Evolutionary conservation across 352 stramenopile species (phyloP), one percentile per base, ranked within the genome.

Genomic region (Phytophthora podocarpi): DNA sequence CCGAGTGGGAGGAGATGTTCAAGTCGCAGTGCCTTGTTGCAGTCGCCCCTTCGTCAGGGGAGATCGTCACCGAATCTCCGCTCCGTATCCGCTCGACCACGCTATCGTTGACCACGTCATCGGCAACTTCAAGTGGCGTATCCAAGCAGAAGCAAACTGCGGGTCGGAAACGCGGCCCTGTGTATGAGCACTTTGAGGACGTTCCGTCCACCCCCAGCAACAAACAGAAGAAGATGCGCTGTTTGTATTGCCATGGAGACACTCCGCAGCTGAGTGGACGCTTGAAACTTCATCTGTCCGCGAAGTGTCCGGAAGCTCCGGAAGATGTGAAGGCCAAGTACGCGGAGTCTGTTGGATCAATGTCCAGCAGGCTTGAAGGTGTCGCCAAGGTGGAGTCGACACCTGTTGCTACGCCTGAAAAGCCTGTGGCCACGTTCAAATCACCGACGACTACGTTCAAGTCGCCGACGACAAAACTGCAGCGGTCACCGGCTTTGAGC

Each of bases 171-270:
- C 70, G 70, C 21, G 70, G 70, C 0, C 70, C 67, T 16, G 62
- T 79, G 0, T 79, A 79, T 39, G 43, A 60, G 12, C 67, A 79
- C 54, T 79, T 71, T 58, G 48, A 63, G 16, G 70, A 79, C 42
- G 5, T 58, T n/a, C 47, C 61, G 11, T 31, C 27, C 26, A 39
- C 41, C 23, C 16, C 46, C 5, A 56, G 20, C 34, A 45, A 48
- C 5, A 59, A 53, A 13, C 31, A 56, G 12, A 73, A 76, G 41
- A 74, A 64, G 32, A 70, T 79, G 58, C 57, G 61, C 30, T 79
- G 70, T 35, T 9, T 50, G 4, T 68, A 76, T 53, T 79, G 70
- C 47, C 61, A 64, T 2, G 40, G 46, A 16, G 54, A 68, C 37
- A 64, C 69, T n/a, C 35, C 35, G 32, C 61, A 74, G 47, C 20